Conservation (phyloP, 2,329 filamentous ascomycete species). For the Xenoacremonium recifei region DNA sequence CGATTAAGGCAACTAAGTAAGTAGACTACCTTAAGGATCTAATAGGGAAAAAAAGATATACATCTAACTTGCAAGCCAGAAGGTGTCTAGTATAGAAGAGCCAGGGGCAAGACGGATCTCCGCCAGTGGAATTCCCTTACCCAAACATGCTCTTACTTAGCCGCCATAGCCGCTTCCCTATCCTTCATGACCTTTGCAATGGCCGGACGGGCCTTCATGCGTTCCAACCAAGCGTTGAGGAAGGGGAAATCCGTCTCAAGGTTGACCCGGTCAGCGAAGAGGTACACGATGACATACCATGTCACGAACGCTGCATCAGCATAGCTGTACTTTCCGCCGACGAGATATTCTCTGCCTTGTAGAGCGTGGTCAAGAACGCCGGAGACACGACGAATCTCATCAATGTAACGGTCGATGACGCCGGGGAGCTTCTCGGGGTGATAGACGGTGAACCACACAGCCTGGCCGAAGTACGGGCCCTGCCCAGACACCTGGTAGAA, state of each 20-base stretch:
- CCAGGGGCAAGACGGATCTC: not conserved
- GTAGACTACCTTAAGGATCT: too few relatives aligned
- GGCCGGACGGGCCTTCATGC: not conserved
- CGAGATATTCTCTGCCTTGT: slow-evolving; percentile 33
- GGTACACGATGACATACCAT: not conserved
- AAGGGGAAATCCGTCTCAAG: not conserved
- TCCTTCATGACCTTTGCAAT: not conserved
- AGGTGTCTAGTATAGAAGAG: too few relatives aligned
- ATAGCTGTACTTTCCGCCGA: slow-evolving; percentile 26
- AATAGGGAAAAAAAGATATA: too few relatives aligned
- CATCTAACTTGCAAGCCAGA: too few relatives aligned
- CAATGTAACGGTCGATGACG: slow-evolving; percentile 30
- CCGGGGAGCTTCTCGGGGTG: slow-evolving; percentile 27
- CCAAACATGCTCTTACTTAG: not conserved
- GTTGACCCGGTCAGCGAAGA: not conserved
- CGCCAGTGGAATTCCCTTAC: not conserved
- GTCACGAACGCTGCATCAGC: not conserved
- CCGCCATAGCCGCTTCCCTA: not conserved
- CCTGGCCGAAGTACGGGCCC: slow-evolving; percentile 38
- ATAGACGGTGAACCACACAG: slow-evolving; percentile 29
- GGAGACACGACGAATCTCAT: slow-evolving; percentile 29
- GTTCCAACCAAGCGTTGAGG: not conserved
- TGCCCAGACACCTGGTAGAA: slow-evolving; percentile 39
- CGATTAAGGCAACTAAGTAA: too few relatives aligned
- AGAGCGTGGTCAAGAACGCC: slow-evolving; percentile 30